Conservation (phyloP, 257 asterid species). For the Rauvolfia tetraphylla region DNA sequence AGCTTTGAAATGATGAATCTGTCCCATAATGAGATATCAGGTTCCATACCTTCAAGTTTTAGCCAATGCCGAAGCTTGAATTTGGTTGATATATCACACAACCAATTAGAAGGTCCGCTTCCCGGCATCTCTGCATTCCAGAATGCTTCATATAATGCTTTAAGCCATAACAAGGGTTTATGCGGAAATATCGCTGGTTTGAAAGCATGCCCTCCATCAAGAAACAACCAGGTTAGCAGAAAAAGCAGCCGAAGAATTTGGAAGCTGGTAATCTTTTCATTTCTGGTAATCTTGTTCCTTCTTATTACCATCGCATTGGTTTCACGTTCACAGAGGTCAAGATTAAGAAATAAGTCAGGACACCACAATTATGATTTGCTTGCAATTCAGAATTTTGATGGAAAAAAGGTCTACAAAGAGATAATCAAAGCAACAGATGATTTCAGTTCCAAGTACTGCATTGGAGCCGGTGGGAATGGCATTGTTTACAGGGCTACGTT, state of each 20-base stretch:
- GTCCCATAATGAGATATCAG: constrained; percentile 38
- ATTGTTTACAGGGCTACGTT: constrained; percentile 26
- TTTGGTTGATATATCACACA: constrained; percentile 30
- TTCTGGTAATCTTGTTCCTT: constrained; percentile 17
- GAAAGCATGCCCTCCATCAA: constrained; percentile 17
- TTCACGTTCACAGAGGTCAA: not conserved
- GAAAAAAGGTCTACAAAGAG: constrained; percentile 23
- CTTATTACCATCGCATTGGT: constrained; percentile 1
- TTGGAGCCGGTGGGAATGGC: constrained; percentile 32
- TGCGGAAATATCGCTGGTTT: constrained; percentile 31
- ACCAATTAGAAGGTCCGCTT: constrained; percentile 40
- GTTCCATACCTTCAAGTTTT: constrained; percentile 33
- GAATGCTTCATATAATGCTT: constrained; percentile 18
- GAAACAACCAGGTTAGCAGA: not conserved
- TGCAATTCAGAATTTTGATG: constrained; percentile 23
- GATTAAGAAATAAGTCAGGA: not conserved
- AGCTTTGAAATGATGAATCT: constrained; percentile 25
- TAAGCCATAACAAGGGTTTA: constrained; percentile 31
- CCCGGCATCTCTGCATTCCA: constrained; percentile 30
- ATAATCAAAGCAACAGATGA: constrained; percentile 30
- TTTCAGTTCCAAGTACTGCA: constrained; percentile 17
- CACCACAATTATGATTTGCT: constrained; percentile 8
- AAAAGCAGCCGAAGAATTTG: not conserved
- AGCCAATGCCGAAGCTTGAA: constrained; percentile 20
- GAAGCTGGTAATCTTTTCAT: constrained; percentile 8